Evolutionary conservation across 2,329 filamentous ascomycete species (phyloP).

Genomic region (Botrytis sinoallii): DNA sequence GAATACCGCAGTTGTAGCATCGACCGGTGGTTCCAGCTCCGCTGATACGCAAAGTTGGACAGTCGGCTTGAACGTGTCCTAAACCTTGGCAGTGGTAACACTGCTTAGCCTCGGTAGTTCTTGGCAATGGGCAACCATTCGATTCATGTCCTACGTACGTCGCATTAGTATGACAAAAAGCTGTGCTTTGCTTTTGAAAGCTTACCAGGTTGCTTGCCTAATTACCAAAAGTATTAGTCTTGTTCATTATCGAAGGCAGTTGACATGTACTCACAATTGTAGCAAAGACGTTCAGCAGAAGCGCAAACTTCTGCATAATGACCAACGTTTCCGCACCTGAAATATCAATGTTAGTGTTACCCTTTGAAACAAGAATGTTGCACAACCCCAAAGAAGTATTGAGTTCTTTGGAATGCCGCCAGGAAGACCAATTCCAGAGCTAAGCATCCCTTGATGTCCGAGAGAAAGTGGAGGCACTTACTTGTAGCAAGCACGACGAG

Average conservation of each 20-base stretch:
- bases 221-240: constrained; percentile 18
- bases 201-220: constrained; percentile 77
- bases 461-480: constrained; percentile 2
- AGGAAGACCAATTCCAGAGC: not conserved
- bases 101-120: constrained; percentile 98
- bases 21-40: constrained; percentile 77
- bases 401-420: not conserved
- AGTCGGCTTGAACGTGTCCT: constrained; percentile 97
- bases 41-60: constrained; percentile 90
- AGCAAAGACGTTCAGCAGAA: constrained; percentile 96
- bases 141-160: constrained; percentile 78
- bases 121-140: constrained; percentile 92
- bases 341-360: constrained; percentile 5
- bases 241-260: not conserved
- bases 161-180: constrained; percentile 3
- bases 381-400: not conserved
- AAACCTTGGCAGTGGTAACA: constrained; percentile 99
- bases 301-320: constrained; percentile 90
- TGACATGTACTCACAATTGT: constrained; percentile 76
- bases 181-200: not conserved
- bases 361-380: constrained; percentile 1
- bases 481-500: constrained; percentile 71
- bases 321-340: constrained; percentile 69
- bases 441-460: not conserved
- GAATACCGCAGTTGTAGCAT: constrained; percentile 95